A percentile compares a stretch with the other conserved stretches of the same genome.
Conservation (phyloP, 2,329 filamentous ascomycete species). For the Fusarium anguioides region DNA sequence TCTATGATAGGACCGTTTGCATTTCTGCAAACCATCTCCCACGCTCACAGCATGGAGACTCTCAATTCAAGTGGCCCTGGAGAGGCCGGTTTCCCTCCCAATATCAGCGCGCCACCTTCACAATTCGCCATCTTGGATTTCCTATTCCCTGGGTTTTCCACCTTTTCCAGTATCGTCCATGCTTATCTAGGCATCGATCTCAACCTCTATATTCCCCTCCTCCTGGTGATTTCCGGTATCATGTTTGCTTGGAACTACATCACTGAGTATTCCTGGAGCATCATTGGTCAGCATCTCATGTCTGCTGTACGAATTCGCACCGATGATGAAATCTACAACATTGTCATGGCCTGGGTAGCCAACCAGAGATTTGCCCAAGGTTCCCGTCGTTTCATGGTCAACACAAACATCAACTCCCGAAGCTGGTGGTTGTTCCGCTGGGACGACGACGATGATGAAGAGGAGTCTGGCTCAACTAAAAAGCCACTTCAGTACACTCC, state of each 20-base stretch:
- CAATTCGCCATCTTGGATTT: constrained; percentile 67
- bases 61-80: constrained; percentile 35
- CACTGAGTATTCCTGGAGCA: constrained; percentile 58
- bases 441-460: constrained; percentile 59
- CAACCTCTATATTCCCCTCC: constrained; percentile 69
- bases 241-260: constrained; percentile 66
- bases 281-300: constrained; percentile 67
- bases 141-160: constrained; percentile 73
- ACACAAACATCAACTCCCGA: constrained; percentile 68
- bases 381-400: constrained; percentile 72
- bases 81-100: background rate
- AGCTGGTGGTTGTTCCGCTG: constrained; percentile 60
- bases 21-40: constrained; percentile 11
- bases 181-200: constrained; percentile 71
- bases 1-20: constrained; percentile 23
- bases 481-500: constrained; percentile 72
- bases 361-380: constrained; percentile 69
- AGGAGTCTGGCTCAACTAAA: constrained; percentile 54
- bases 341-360: constrained; percentile 76
- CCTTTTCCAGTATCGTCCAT: constrained; percentile 64
- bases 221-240: constrained; percentile 62
- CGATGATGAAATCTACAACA: constrained; percentile 79
- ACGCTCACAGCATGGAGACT: constrained; percentile 39
- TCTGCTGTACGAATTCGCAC: constrained; percentile 73
- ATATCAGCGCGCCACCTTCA: constrained; percentile 36